Evolutionary conservation across 2,329 filamentous ascomycete genomes (phyloP).

Genomic region (Ceratocystis alfenasii): DNA sequence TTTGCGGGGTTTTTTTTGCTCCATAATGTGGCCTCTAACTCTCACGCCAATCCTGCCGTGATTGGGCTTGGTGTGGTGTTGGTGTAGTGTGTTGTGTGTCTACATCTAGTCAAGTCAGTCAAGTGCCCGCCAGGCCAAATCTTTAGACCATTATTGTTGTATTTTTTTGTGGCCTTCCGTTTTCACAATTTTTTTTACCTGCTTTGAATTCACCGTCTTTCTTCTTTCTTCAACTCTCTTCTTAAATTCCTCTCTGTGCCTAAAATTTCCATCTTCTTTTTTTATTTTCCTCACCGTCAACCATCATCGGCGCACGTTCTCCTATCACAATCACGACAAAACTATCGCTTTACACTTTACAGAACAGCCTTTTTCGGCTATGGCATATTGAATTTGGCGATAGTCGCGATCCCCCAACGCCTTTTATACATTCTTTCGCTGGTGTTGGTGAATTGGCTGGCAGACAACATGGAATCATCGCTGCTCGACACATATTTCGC

Average conservation of each 20-base stretch:
- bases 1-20: no score
- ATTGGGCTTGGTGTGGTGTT: background rate
- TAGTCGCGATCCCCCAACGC: no score
- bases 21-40: background rate
- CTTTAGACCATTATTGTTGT: slow-evolving; percentile 13
- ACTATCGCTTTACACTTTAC: background rate
- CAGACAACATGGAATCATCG: no score
- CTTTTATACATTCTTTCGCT: no score
- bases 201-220: slow-evolving; percentile 4
- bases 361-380: background rate
- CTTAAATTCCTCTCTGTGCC: slow-evolving; percentile 11
- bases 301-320: background rate
- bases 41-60: background rate
- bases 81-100: background rate
- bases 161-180: slow-evolving; percentile 2
- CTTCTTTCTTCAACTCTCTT: slow-evolving; percentile 3
- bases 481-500: no score
- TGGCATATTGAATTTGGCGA: background rate
- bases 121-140: background rate
- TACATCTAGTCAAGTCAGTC: background rate
- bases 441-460: no score
- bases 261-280: background rate
- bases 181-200: slow-evolving; percentile 8
- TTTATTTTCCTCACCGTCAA: background rate
- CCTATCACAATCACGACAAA: no score